Evolutionary conservation across 2,329 filamentous ascomycete species (phyloP).

Genomic region (Zymoseptoria brevis): DNA sequence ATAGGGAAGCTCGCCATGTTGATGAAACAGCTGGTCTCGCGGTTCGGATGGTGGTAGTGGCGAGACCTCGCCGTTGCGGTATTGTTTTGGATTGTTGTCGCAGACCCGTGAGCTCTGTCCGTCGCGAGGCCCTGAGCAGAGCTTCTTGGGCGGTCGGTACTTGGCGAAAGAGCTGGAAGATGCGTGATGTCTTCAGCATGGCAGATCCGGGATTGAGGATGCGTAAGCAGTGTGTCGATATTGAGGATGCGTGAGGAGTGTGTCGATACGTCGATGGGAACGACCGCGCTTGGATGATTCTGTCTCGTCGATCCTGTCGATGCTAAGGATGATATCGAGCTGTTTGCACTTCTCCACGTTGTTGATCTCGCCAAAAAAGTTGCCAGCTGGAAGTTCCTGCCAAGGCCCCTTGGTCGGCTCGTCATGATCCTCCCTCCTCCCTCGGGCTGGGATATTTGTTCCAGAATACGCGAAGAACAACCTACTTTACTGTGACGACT

Average conservation of each 20-base stretch:
- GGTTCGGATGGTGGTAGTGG: slow-evolving; percentile 5
- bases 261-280: neutral
- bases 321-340: neutral
- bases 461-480: neutral
- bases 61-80: slow-evolving; percentile 7
- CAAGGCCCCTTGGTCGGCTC: neutral
- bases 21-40: slow-evolving; percentile 1
- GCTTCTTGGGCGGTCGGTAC: slow-evolving; percentile 6
- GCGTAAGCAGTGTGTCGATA: neutral
- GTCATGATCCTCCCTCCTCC: neutral
- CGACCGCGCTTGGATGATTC: neutral
- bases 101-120: slow-evolving; percentile 6
- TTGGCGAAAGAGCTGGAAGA: slow-evolving; percentile 10
- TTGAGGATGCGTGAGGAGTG: neutral
- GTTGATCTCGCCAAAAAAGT: neutral
- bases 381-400: neutral
- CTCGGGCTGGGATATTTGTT: neutral
- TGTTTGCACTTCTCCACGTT: neutral
- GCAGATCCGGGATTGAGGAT: slow-evolving; percentile 1
- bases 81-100: slow-evolving; percentile 1
- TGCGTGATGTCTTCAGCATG: slow-evolving; percentile 14
- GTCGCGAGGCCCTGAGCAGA: slow-evolving; percentile 1
- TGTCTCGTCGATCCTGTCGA: neutral
- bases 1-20: slow-evolving; percentile 13
- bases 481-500: neutral